phyloP scores from a whole-genome alignment of 2,329 filamentous ascomycete genomes.

The Fusarium succisae region DNA sequence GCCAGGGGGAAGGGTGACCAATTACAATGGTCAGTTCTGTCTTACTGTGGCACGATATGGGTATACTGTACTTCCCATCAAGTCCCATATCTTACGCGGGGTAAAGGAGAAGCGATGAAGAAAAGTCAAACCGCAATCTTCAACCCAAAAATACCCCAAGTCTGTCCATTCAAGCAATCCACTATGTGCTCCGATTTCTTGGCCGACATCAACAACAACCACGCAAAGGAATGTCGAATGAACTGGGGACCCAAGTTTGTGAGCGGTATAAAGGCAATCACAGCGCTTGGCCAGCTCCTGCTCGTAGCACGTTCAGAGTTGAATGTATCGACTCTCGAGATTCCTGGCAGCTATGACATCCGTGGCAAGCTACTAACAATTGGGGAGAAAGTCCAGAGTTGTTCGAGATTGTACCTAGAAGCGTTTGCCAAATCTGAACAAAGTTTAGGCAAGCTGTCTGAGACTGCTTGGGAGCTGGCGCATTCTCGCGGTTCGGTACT shows the following conservation, averaged over 20 bases:
- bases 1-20: too few species aligned
- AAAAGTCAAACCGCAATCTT: background rate
- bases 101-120: background rate
- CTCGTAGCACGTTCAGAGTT: background rate
- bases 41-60: too few species aligned
- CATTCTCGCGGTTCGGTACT: background rate
- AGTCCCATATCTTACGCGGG: background rate
- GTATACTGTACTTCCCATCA: too few species aligned
- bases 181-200: background rate
- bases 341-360: background rate
- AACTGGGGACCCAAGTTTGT: background rate
- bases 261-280: background rate
- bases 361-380: background rate
- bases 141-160: fast-evolving
- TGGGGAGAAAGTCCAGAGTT: background rate
- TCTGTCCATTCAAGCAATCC: background rate
- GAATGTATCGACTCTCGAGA: background rate
- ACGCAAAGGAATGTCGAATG: background rate
- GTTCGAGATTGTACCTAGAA: background rate
- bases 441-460: background rate
- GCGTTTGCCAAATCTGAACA: background rate
- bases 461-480: background rate
- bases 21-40: too few species aligned
- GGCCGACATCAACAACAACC: background rate
- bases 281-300: background rate